These are phyloP conservation scores for Ustilago vetiveriae DNA, from an alignment of 1,284 basidiomycete genomes.

Conservation along the genomic window DNA sequence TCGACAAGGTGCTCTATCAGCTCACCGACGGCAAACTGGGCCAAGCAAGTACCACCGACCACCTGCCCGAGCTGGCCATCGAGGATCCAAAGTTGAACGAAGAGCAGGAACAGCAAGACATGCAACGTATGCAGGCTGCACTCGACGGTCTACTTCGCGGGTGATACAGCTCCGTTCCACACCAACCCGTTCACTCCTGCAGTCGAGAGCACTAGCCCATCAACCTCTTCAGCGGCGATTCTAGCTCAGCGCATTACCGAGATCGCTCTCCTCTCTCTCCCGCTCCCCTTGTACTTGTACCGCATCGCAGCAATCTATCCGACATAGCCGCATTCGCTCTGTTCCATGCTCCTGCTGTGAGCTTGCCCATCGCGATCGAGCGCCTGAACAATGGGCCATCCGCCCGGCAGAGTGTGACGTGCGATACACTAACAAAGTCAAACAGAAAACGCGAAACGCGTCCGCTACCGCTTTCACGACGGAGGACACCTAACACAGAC, in stretches of 20 bases:
- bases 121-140: constrained; percentile 64
- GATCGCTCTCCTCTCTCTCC: not conserved
- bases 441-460: too few relatives aligned
- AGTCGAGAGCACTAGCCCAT: not conserved
- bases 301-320: not conserved
- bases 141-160: constrained; percentile 63
- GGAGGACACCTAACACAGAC: too few relatives aligned
- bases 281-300: constrained; percentile 5
- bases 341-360: too few relatives aligned
- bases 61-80: constrained; percentile 52
- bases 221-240: too few relatives aligned
- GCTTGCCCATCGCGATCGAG: not conserved
- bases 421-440: too few relatives aligned
- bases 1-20: constrained; percentile 95
- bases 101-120: constrained; percentile 52
- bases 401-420: too few relatives aligned
- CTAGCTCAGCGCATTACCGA: too few relatives aligned
- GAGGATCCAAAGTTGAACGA: constrained; percentile 44
- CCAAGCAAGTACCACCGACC: constrained; percentile 52
- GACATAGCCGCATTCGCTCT: too few relatives aligned
- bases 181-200: not conserved
- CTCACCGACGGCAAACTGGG: constrained; percentile 87
- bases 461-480: not conserved
- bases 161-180: constrained; percentile 9
- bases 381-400: too few relatives aligned